Evolutionary conservation across 768 basidiomycete species (phyloP), one percentile per base, ranked within the genome.

Genomic region (Amanita molliuscula): DNA sequence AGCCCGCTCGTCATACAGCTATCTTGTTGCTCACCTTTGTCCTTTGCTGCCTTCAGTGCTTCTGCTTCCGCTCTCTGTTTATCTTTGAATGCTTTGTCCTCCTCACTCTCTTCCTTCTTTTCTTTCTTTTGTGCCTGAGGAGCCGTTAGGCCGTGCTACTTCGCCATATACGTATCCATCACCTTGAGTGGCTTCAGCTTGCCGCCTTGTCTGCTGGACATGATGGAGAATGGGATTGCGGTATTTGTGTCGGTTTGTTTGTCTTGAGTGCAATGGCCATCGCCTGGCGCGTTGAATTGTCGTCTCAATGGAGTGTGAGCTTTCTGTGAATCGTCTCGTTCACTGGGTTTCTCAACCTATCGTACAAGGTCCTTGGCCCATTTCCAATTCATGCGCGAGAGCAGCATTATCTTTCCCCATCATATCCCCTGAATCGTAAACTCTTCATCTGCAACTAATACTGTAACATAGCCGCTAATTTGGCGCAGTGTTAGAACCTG

Each of bases 151-250:
- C 20, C 48, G 13, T 42, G 3, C 20, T 34, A n/a, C n/a, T n/a
- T 34, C 42, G 15, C 29, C 41, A 43, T 42, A 15, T n/a, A 43
- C 6, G 20, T 18, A 50, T 34, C 44, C 26, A 50, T 46, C 54
- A 82, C 88, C 87, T 91, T 91, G 56, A 91, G 67, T 47, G 89
- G 89, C 76, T 92, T 92, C 47, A 83, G 61, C 68, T 92, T 91
- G 61, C 88, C 89, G 54, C 84, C 87, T 72, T 87, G 82, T 69
- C 86, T 77, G 61, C 74, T 67, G 26, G 79, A 68, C 81, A 83
- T 83, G 49, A 28, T 42, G 48, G 26, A 29, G 16, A 41, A 49
- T 18, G n/a, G 60, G 51, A 35, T 44, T 43, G 53, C 46, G 40
- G 43, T 40, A 31, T 54, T 44, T 56, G 53, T 42, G 34, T 48